Evolutionary conservation across 768 basidiomycete genomes (phyloP).

Genomic region (Mrakia hoshinonis): DNA sequence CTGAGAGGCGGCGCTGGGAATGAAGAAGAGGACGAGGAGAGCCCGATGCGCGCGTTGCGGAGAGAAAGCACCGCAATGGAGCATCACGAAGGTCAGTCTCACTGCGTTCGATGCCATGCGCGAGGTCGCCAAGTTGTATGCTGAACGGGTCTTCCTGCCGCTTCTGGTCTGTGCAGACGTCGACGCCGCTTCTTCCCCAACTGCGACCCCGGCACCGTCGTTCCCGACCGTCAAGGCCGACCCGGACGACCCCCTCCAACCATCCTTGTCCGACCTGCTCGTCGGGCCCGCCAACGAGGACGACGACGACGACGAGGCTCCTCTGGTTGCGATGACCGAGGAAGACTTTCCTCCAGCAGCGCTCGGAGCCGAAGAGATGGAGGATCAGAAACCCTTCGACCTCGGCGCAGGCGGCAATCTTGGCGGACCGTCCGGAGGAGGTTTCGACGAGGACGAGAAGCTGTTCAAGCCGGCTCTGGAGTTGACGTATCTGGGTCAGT

Average conservation of each 20-base stretch:
- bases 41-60: neutral
- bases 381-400: conserved; percentile 8
- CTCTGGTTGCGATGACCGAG: neutral
- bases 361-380: neutral
- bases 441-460: conserved; percentile 13
- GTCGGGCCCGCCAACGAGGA: neutral
- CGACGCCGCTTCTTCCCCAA: conserved; percentile 1
- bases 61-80: too few species aligned
- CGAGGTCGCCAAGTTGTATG: neutral
- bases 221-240: conserved; percentile 14
- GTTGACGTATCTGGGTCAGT: conserved; percentile 23
- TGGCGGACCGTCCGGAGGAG: neutral
- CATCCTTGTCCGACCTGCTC: neutral
- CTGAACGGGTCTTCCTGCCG: neutral
- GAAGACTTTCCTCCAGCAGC: neutral
- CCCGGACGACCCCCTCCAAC: conserved; percentile 12
- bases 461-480: conserved; percentile 24
- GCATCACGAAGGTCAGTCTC: neutral
- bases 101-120: too few species aligned
- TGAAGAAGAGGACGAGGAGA: neutral
- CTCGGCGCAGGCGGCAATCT: neutral
- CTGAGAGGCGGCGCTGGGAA: neutral
- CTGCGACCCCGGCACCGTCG: neutral
- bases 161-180: neutral
- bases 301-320: neutral